A percentile compares a stretch with the other conserved stretches of the same genome.
phyloP scores from a whole-genome alignment of 257 asterid genomes.

The Linaria vulgaris region DNA sequence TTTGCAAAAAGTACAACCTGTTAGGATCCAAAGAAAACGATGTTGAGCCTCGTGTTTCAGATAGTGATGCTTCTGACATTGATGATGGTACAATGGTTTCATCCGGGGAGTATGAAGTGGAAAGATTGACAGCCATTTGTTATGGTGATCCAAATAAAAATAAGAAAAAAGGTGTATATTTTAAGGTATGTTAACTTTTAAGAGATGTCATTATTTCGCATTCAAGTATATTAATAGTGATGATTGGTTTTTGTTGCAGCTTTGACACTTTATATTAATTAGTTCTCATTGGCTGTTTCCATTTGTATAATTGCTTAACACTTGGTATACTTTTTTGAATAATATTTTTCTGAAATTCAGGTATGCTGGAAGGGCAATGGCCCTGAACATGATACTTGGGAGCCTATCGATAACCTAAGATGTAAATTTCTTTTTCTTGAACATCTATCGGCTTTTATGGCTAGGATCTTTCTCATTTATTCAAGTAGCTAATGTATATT shows the following conservation, averaged over 20 bases:
- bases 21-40: constrained; percentile 19
- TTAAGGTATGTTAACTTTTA: constrained; percentile 32
- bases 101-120: constrained; percentile 39
- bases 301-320: too few relatives aligned
- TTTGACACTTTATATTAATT: too few relatives aligned
- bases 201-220: not conserved
- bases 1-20: constrained; percentile 33
- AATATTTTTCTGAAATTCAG: too few relatives aligned
- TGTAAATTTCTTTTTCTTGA: not conserved
- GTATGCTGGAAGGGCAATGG: constrained; percentile 50
- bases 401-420: constrained; percentile 48
- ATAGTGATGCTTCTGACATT: constrained; percentile 22
- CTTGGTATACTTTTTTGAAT: too few relatives aligned
- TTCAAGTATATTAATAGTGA: too few relatives aligned
- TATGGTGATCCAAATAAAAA: constrained; percentile 41
- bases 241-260: too few relatives aligned
- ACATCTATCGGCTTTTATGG: not conserved
- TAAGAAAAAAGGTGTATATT: constrained; percentile 29
- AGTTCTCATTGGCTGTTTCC: too few relatives aligned
- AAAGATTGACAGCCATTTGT: constrained; percentile 35
- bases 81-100: constrained; percentile 23
- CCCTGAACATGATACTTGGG: constrained; percentile 46
- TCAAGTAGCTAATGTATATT: not conserved
- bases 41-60: not conserved
- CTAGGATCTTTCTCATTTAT: not conserved